phyloP scores from a whole-genome alignment of 192 early-diverging fungal genomes.

The Coemansia sp. region DNA sequence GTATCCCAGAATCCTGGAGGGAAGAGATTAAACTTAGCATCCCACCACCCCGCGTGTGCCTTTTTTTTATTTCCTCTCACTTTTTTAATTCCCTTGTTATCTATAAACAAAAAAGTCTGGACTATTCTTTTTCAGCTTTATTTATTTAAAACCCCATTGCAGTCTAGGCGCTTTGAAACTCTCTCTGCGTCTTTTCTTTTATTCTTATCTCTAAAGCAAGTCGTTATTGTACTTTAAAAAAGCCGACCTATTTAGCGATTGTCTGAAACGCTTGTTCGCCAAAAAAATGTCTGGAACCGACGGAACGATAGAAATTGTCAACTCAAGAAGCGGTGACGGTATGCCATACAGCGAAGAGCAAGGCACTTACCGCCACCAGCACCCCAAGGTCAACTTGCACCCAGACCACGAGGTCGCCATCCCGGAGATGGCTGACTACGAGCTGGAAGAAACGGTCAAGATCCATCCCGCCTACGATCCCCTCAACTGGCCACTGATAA shows the following conservation, averaged over 20 bases:
- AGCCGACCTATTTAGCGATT: not conserved
- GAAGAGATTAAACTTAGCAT: not conserved
- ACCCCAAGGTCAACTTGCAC: slow-evolving; percentile 34
- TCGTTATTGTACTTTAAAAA: not conserved
- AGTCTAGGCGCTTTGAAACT: not conserved
- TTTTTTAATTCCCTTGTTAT: not conserved
- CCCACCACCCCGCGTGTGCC: too few species aligned
- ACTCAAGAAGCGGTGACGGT: not conserved
- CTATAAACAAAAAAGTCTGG: not conserved
- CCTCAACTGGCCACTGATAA: slow-evolving; percentile 44
- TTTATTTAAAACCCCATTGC: not conserved
- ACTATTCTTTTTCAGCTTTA: not conserved
- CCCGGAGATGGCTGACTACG: slow-evolving; percentile 44
- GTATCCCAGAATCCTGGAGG: not conserved
- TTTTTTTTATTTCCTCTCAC: too few species aligned
- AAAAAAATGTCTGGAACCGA: slow-evolving; percentile 1
- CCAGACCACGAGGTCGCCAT: slow-evolving; percentile 46
- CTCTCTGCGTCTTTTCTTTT: not conserved
- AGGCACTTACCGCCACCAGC: slow-evolving; percentile 27
- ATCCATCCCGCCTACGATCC: slow-evolving; percentile 45
- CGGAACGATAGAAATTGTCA: not conserved
- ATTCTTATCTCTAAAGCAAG: not conserved
- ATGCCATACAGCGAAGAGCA: not conserved
- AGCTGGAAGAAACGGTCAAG: slow-evolving; percentile 25
- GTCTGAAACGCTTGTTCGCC: not conserved